Conservation (phyloP, 2,329 filamentous ascomycete species). For the Botryotinia calthae region DNA sequence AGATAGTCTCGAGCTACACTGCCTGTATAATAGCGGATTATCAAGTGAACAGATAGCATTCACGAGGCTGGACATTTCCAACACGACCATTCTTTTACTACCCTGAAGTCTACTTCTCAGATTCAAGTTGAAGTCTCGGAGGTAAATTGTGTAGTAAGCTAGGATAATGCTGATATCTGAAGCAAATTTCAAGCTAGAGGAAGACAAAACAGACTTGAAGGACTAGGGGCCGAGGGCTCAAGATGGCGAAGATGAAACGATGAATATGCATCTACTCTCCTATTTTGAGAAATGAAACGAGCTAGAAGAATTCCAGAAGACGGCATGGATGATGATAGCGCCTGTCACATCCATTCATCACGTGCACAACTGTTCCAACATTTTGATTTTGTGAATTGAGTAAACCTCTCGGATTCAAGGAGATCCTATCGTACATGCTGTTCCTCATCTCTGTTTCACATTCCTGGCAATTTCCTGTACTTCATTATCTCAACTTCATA, state of each 20-base stretch:
- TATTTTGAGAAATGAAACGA: slow-evolving; percentile 8
- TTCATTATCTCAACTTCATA: neutral
- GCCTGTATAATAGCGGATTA: slow-evolving; percentile 43
- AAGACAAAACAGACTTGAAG: neutral
- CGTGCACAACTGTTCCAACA: neutral
- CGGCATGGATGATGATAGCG: neutral
- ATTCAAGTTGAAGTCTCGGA: neutral
- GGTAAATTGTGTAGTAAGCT: neutral
- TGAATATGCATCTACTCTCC: neutral
- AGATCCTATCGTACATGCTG: neutral
- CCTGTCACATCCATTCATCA: neutral
- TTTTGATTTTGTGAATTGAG: neutral
- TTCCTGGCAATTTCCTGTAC: too few relatives aligned
- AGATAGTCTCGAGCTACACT: slow-evolving; percentile 51
- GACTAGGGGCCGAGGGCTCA: neutral
- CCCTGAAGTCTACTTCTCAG: neutral
- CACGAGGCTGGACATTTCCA: neutral
- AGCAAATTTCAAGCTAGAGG: too few relatives aligned
- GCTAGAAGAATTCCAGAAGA: neutral
- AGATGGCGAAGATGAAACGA: neutral
- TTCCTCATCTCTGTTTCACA: neutral
- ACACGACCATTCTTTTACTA: too few relatives aligned
- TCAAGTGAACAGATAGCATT: neutral
- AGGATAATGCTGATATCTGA: neutral
- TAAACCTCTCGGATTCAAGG: neutral